Evolutionary conservation across 2,329 filamentous ascomycete genomes (phyloP).

Genomic region (Atkinsonella texensis): DNA sequence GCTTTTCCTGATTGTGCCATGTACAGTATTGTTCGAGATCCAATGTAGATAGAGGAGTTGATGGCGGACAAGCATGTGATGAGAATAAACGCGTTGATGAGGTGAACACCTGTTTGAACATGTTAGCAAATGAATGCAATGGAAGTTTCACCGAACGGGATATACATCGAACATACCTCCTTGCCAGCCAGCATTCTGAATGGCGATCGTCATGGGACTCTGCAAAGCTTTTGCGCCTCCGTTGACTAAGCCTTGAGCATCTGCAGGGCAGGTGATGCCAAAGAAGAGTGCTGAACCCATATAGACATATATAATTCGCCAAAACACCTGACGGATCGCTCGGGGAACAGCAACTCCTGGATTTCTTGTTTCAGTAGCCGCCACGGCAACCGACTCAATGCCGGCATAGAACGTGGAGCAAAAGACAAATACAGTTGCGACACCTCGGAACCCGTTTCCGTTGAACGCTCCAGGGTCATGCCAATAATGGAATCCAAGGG

Average conservation of each 20-base stretch:
- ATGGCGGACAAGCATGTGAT: constrained; percentile 60
- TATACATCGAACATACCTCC: constrained; percentile 30
- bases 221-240: constrained; percentile 51
- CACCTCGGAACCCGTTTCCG: constrained; percentile 52
- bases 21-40: constrained; percentile 60
- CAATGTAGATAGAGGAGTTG: constrained; percentile 69
- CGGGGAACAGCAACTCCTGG: constrained; percentile 42
- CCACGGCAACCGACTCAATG: constrained; percentile 50
- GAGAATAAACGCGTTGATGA: constrained; percentile 69
- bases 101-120: constrained; percentile 37
- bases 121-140: constrained; percentile 2
- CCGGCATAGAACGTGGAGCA: constrained; percentile 62
- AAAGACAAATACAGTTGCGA: constrained; percentile 55
- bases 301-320: constrained; percentile 50
- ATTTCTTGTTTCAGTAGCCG: constrained; percentile 49
- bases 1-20: constrained; percentile 66
- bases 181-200: constrained; percentile 62
- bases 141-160: not conserved
- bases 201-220: constrained; percentile 62
- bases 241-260: constrained; percentile 51
- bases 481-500: constrained; percentile 62
- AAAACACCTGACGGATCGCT: constrained; percentile 48
- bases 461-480: constrained; percentile 56
- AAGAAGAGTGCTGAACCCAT: constrained; percentile 66
- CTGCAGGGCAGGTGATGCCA: constrained; percentile 59